Conservation (phyloP, 108 stramenopile genomes). For the Nitzschia palea region DNA sequence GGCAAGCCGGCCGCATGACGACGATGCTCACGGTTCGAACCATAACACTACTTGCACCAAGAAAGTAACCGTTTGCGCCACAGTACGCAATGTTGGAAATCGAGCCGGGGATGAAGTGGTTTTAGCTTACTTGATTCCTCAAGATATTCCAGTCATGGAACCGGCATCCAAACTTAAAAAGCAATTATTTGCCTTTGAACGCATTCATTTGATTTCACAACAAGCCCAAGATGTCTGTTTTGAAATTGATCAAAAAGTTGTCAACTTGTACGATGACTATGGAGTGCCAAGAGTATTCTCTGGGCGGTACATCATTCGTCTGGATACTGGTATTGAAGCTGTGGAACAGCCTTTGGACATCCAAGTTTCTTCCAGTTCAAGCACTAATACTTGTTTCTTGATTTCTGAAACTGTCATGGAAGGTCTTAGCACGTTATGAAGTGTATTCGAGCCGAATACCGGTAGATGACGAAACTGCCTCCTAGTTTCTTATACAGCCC, state of each 20-base stretch:
- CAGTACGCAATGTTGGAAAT: background rate
- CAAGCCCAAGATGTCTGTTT: background rate
- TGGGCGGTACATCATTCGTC: slow-evolving; percentile 1
- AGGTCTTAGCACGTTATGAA: no score
- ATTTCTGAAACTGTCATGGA: no score
- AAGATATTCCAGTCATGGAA: background rate
- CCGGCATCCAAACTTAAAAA: slow-evolving; percentile 13
- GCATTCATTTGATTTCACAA: background rate
- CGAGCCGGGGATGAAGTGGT: slow-evolving; percentile 4
- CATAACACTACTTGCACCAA: background rate
- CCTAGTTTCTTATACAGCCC: no score
- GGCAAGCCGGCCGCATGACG: no score
- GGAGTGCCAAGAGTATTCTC: background rate
- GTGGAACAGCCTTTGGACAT: background rate
- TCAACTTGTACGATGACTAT: slow-evolving; percentile 1
- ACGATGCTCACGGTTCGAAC: background rate
- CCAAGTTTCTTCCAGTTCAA: no score
- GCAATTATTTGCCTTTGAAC: slow-evolving; percentile 14
- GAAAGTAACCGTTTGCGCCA: background rate
- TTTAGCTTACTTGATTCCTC: background rate
- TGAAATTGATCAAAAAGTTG: background rate
- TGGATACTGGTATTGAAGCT: background rate
- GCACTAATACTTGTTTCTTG: no score
- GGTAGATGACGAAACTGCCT: no score
- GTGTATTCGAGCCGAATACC: no score